A percentile compares a stretch with the other conserved stretches of the same genome.
phyloP scores from a whole-genome alignment of 2,329 filamentous ascomycete genomes.

The Epichloe sylvatica region DNA sequence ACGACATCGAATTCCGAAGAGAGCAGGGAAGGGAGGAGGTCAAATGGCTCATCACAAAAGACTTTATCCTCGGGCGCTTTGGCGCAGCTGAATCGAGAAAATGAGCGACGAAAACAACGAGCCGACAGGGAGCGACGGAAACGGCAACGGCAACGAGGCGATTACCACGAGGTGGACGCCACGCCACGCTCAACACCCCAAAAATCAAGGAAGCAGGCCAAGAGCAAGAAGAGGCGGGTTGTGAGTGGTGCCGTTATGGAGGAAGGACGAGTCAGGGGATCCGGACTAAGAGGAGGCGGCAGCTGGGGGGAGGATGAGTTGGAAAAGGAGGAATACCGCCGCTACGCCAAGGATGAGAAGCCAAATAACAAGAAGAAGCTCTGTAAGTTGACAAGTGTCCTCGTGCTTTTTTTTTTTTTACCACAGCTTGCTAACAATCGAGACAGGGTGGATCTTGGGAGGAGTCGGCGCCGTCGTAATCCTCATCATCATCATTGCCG shows the following conservation, averaged over 20 bases:
- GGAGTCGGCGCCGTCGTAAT: slow-evolving; percentile 40
- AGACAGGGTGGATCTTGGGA: slow-evolving; percentile 37
- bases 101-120: slow-evolving; percentile 36
- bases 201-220: slow-evolving; percentile 21
- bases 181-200: slow-evolving; percentile 2
- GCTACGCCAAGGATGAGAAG: slow-evolving; percentile 28
- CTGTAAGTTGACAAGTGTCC: slow-evolving; percentile 25
- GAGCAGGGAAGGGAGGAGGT: slow-evolving; percentile 14
- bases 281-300: slow-evolving; percentile 30
- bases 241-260: slow-evolving; percentile 58
- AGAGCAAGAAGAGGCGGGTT: slow-evolving; percentile 42
- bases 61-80: slow-evolving; percentile 41
- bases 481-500: slow-evolving; percentile 53
- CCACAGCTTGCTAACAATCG: slow-evolving; percentile 9
- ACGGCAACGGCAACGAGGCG: slow-evolving; percentile 6
- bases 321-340: slow-evolving; percentile 35
- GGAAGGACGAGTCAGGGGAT: slow-evolving; percentile 38
- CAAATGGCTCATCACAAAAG: slow-evolving; percentile 11
- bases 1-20: slow-evolving; percentile 20
- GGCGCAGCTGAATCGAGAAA: slow-evolving; percentile 50
- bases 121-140: slow-evolving; percentile 19
- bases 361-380: slow-evolving; percentile 46
- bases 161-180: slow-evolving; percentile 2
- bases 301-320: slow-evolving; percentile 27
- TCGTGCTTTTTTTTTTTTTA: too few species aligned